Evolutionary conservation across 2,329 filamentous ascomycete species (phyloP).

Genomic region (Colletotrichum siamense): DNA sequence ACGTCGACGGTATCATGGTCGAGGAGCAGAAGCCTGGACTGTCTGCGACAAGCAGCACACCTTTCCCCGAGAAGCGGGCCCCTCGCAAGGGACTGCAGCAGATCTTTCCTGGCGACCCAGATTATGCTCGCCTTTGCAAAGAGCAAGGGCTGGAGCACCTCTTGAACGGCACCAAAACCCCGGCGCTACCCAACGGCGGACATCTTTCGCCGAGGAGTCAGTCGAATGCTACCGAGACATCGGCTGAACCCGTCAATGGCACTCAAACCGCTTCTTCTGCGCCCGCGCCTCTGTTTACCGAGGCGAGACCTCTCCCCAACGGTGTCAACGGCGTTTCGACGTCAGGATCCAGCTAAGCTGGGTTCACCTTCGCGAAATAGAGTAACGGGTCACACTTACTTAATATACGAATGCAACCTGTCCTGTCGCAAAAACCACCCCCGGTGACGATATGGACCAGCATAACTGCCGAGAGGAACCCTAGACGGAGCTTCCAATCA

Average conservation of each 20-base stretch:
- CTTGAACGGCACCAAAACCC: slow-evolving; percentile 49
- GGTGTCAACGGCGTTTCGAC: slow-evolving; percentile 16
- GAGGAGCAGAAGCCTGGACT: slow-evolving; percentile 55
- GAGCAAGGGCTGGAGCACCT: slow-evolving; percentile 65
- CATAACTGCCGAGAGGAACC: not conserved
- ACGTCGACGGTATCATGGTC: slow-evolving; percentile 59
- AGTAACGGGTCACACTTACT: slow-evolving; percentile 4
- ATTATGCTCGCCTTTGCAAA: slow-evolving; percentile 59
- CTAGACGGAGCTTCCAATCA: not conserved
- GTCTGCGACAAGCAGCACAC: slow-evolving; percentile 54
- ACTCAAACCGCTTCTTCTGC: not conserved
- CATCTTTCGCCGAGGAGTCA: slow-evolving; percentile 52
- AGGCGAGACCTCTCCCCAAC: slow-evolving; percentile 2
- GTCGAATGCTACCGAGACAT: slow-evolving; percentile 15
- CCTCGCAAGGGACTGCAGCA: slow-evolving; percentile 60
- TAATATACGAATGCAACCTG: slow-evolving; percentile 13
- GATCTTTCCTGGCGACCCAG: slow-evolving; percentile 61
- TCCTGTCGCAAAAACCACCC: not conserved
- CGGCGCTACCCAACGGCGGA: slow-evolving; percentile 51
- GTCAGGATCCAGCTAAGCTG: slow-evolving; percentile 7
- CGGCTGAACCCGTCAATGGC: slow-evolving; percentile 6
- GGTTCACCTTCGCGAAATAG: slow-evolving; percentile 4
- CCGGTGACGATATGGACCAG: not conserved
- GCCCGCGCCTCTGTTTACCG: not conserved
- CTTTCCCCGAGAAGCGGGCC: slow-evolving; percentile 60